A percentile compares a stretch with the other conserved stretches of the same genome.
Conservation (phyloP, 306 rosid genomes). For the Abrus pulchellus region DNA sequence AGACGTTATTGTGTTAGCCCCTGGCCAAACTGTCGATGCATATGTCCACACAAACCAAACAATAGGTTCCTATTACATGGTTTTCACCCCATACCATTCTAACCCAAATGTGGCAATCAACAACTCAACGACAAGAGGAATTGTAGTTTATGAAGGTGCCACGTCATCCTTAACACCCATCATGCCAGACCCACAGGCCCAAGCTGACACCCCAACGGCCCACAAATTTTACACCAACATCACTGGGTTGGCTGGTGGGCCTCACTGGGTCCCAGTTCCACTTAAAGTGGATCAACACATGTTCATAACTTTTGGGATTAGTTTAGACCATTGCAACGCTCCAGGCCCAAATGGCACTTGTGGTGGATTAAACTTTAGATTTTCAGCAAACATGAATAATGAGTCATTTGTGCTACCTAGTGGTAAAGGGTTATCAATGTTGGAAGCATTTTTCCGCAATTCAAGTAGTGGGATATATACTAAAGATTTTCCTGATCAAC, state of each 20-base stretch:
- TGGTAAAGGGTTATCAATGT: conserved; percentile 48
- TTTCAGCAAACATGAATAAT: conserved; percentile 66
- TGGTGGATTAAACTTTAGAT: conserved; percentile 15
- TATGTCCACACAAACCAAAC: conserved; percentile 51
- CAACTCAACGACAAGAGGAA: conserved; percentile 48
- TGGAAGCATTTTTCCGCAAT: conserved; percentile 52
- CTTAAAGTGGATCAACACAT: conserved; percentile 52
- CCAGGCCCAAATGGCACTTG: conserved; percentile 36
- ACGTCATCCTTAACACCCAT: conserved; percentile 6
- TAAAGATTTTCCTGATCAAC: conserved; percentile 59
- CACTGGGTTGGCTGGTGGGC: conserved; percentile 42
- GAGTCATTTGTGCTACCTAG: conserved; percentile 59
- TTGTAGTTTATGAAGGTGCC: conserved; percentile 44
- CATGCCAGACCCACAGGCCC: conserved; percentile 50
- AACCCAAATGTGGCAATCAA: not conserved
- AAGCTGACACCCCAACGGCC: conserved; percentile 49
- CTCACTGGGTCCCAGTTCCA: conserved; percentile 64
- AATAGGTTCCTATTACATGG: conserved; percentile 62
- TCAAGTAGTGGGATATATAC: conserved; percentile 56
- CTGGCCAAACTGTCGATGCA: conserved; percentile 63
- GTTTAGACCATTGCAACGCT: conserved; percentile 35
- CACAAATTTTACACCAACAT: conserved; percentile 53
- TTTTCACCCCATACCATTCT: conserved; percentile 49
- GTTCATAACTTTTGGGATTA: conserved; percentile 51
- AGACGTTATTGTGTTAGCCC: conserved; percentile 51